Conservation (phyloP, 2,329 filamentous ascomycete species). For the Parafenestella ontariensis region DNA sequence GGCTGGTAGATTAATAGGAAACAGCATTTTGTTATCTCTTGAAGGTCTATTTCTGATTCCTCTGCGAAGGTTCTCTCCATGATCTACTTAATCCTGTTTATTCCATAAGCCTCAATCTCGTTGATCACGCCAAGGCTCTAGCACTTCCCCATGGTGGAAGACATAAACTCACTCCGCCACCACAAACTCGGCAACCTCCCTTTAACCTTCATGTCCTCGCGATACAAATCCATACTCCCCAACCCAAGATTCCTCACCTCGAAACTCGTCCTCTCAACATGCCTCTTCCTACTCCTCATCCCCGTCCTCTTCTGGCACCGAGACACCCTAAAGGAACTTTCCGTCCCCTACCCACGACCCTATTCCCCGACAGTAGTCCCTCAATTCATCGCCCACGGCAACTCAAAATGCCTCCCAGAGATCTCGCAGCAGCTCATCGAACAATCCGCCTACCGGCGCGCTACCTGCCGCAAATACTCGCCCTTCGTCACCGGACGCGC, state of each 20-base stretch:
- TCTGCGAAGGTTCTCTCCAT: background rate
- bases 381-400: slow-evolving; percentile 22
- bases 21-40: background rate
- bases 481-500: slow-evolving; percentile 14
- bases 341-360: slow-evolving; percentile 15
- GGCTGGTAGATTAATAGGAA: background rate
- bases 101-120: background rate
- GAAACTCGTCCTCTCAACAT: slow-evolving; percentile 1
- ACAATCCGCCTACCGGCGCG: slow-evolving; percentile 17
- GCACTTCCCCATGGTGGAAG: background rate
- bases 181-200: background rate
- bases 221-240: background rate
- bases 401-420: slow-evolving; percentile 21
- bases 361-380: slow-evolving; percentile 2
- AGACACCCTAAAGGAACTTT: slow-evolving; percentile 3
- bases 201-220: background rate
- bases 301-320: slow-evolving; percentile 13
- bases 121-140: no score
- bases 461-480: slow-evolving; percentile 22
- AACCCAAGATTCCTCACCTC: background rate
- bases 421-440: slow-evolving; percentile 15
- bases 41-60: background rate
- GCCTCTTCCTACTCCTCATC: slow-evolving; percentile 8
- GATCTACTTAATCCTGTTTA: background rate
- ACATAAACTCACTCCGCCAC: background rate